Evolutionary conservation across 2,329 filamentous ascomycete species (phyloP).

Genomic region (Coccinonectria pachysandricola): DNA sequence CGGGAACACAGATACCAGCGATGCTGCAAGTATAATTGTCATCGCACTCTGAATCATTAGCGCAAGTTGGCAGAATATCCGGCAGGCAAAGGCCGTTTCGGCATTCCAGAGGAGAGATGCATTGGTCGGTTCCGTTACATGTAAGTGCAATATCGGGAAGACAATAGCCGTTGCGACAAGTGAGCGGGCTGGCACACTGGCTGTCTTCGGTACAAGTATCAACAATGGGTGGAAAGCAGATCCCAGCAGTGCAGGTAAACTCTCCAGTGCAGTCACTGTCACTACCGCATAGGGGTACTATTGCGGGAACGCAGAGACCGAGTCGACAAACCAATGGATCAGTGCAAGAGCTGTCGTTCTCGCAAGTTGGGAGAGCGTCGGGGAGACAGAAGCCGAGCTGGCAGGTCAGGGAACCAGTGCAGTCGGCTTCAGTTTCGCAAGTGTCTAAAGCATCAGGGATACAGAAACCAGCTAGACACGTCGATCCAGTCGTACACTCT

Average conservation of each 20-base stretch:
- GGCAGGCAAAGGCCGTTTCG: not conserved
- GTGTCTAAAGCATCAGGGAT: not conserved
- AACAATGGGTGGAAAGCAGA: no score
- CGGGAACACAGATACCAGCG: not conserved
- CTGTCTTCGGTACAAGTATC: no score
- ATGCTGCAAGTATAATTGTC: not conserved
- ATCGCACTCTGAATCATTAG: not conserved
- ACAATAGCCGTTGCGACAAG: no score
- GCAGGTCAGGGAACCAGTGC: no score
- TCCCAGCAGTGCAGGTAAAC: not conserved
- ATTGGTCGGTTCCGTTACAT: not conserved
- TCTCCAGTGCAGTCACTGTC: not conserved
- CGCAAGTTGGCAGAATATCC: not conserved
- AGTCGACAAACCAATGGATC: no score
- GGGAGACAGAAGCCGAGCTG: no score
- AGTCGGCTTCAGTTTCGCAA: not conserved
- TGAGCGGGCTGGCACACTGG: no score
- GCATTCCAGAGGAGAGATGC: not conserved
- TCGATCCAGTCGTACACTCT: not conserved
- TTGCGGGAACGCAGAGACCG: not conserved
- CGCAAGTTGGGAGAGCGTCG: no score
- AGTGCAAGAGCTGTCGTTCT: no score
- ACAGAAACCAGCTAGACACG: not conserved
- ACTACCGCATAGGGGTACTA: not conserved
- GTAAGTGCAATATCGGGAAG: not conserved